Evolutionary conservation across 2,329 filamentous ascomycete species (phyloP).

Genomic region (Hymenoscyphus fraxineus): DNA sequence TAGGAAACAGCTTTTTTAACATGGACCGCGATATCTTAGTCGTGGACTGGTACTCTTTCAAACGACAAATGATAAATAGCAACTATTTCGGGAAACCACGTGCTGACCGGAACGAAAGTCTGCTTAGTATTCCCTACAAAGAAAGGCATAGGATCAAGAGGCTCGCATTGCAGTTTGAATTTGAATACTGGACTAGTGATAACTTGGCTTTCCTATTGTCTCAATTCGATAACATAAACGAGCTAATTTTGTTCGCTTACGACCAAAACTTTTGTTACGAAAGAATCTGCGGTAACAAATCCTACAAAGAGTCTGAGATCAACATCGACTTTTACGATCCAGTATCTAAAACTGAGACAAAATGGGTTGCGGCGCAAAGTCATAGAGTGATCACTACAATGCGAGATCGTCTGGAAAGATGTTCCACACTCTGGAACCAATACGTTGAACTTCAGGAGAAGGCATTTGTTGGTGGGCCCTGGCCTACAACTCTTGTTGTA

Average conservation of each 20-base stretch:
- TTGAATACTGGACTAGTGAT: too few species aligned
- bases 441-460: neutral
- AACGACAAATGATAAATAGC: too few species aligned
- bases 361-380: neutral
- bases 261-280: neutral
- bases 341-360: neutral
- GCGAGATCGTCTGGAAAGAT: neutral
- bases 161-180: too few species aligned
- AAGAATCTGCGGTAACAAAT: neutral
- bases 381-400: neutral
- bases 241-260: neutral
- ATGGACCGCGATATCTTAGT: neutral
- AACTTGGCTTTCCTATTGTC: too few species aligned
- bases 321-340: neutral
- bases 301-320: neutral
- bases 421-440: neutral
- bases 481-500: neutral
- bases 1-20: neutral
- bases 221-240: neutral
- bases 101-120: neutral
- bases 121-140: too few species aligned
- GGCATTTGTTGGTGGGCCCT: neutral
- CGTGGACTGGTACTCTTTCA: neutral
- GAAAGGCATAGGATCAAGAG: too few species aligned
- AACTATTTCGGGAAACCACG: neutral